Evolutionary conservation across 2,329 filamentous ascomycete species (phyloP).

Genomic region (Scytalidium sp.): DNA sequence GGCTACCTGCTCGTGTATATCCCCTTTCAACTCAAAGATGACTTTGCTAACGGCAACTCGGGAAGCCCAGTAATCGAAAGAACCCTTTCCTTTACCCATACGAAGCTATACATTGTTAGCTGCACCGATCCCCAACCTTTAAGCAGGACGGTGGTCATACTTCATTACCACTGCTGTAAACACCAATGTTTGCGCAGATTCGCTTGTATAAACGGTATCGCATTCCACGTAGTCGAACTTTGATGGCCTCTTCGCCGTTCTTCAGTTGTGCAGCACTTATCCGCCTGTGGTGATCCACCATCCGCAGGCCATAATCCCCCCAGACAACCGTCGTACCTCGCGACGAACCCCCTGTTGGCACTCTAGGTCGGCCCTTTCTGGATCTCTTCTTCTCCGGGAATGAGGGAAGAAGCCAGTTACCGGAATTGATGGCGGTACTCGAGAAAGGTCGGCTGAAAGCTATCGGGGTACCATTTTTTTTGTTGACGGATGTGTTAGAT

Average conservation of each 20-base stretch:
- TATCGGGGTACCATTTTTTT: slow-evolving; percentile 36
- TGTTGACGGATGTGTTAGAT: slow-evolving; percentile 11
- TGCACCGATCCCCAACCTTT: neutral
- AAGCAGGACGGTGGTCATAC: slow-evolving; percentile 37
- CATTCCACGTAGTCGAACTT: slow-evolving; percentile 80
- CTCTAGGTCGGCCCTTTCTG: slow-evolving; percentile 80
- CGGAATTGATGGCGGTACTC: slow-evolving; percentile 55
- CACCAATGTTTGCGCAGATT: slow-evolving; percentile 87
- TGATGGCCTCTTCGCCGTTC: slow-evolving; percentile 92
- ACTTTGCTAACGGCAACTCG: slow-evolving; percentile 89
- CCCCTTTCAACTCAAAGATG: slow-evolving; percentile 87
- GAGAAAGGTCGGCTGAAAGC: slow-evolving; percentile 63
- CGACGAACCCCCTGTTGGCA: slow-evolving; percentile 84
- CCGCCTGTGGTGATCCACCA: slow-evolving; percentile 89
- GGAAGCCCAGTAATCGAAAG: slow-evolving; percentile 94
- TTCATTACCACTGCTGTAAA: slow-evolving; percentile 94
- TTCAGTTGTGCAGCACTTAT: slow-evolving; percentile 85
- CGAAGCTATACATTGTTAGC: slow-evolving; percentile 55
- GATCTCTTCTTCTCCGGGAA: slow-evolving; percentile 82
- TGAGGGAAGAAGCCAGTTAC: slow-evolving; percentile 81
- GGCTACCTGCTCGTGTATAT: slow-evolving; percentile 91
- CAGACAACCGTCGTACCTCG: slow-evolving; percentile 94
- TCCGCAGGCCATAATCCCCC: slow-evolving; percentile 93
- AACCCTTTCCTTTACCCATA: slow-evolving; percentile 98
- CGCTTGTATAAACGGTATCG: slow-evolving; percentile 91